Percentiles rank a stretch among this genome's conserved stretches.
Conservation (phyloP, 2,329 filamentous ascomycete genomes). For the Ophioceras dolichostomum region DNA sequence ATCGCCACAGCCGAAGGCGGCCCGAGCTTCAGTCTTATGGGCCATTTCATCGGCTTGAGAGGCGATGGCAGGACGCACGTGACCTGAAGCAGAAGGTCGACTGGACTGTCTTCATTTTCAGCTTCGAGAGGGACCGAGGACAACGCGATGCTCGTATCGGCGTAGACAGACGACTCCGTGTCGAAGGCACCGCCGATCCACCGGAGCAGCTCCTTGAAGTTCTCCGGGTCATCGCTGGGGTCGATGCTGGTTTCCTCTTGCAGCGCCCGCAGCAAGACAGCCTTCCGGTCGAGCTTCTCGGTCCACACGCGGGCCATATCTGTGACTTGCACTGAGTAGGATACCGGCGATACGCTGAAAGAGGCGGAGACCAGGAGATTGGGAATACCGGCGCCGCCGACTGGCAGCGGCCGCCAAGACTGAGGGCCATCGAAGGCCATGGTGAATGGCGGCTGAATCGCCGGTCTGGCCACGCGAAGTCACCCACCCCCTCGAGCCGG, state of each 20-base stretch:
- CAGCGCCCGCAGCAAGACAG: constrained; percentile 50
- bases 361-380: constrained; percentile 49
- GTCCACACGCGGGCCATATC: constrained; percentile 65
- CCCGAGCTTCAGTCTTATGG: constrained; percentile 39
- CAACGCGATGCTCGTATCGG: constrained; percentile 31
- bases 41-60: constrained; percentile 51
- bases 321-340: constrained; percentile 56
- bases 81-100: constrained; percentile 37
- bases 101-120: neutral
- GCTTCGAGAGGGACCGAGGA: no score
- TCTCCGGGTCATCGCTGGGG: constrained; percentile 53
- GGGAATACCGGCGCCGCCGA: constrained; percentile 33
- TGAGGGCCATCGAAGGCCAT: constrained; percentile 5
- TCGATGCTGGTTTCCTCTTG: constrained; percentile 59
- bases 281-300: constrained; percentile 48
- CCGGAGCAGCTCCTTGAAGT: constrained; percentile 54
- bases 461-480: no score
- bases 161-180: constrained; percentile 28
- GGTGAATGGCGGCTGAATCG: neutral
- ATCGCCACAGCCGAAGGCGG: constrained; percentile 28
- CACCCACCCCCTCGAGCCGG: no score
- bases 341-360: constrained; percentile 30
- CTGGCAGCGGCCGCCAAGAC: constrained; percentile 36
- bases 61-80: constrained; percentile 50
- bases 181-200: constrained; percentile 44